A percentile compares a stretch with the other conserved stretches of the same genome.
Conservation (phyloP, 208 protist species). For the Acanthamoeba sp. region DNA sequence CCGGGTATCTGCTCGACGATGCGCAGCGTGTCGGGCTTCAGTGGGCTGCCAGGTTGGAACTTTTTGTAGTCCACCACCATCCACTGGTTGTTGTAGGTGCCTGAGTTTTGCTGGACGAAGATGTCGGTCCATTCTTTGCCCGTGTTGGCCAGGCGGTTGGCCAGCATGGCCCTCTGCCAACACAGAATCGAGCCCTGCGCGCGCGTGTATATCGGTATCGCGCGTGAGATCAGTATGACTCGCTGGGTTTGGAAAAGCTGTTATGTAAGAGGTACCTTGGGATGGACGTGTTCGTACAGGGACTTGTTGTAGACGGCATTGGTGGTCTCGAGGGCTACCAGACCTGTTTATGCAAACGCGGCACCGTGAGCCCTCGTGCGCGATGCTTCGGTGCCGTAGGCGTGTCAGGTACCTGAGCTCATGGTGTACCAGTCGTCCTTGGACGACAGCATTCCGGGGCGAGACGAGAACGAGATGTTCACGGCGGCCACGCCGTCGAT, state of each 20-base stretch:
- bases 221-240: no score
- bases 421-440: conserved; percentile 95
- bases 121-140: conserved; percentile 86
- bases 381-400: no score
- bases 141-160: conserved; percentile 87
- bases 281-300: conserved; percentile 79
- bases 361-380: background rate
- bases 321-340: conserved; percentile 90
- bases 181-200: conserved; percentile 2
- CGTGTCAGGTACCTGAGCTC: background rate
- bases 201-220: no score
- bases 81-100: conserved; percentile 86
- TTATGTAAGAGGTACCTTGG: conserved; percentile 83
- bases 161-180: conserved; percentile 90
- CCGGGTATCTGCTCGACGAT: conserved; percentile 92
- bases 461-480: conserved; percentile 89
- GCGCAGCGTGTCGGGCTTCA: conserved; percentile 86
- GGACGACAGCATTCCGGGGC: conserved; percentile 89
- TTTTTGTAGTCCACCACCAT: conserved; percentile 91
- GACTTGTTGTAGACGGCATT: conserved; percentile 82
- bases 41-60: conserved; percentile 75
- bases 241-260: no score
- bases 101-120: conserved; percentile 80
- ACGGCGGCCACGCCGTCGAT: conserved; percentile 1
- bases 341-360: conserved; percentile 34